Evolutionary conservation across 768 basidiomycete genomes (phyloP).

Genomic region (Podaxis sp.): DNA sequence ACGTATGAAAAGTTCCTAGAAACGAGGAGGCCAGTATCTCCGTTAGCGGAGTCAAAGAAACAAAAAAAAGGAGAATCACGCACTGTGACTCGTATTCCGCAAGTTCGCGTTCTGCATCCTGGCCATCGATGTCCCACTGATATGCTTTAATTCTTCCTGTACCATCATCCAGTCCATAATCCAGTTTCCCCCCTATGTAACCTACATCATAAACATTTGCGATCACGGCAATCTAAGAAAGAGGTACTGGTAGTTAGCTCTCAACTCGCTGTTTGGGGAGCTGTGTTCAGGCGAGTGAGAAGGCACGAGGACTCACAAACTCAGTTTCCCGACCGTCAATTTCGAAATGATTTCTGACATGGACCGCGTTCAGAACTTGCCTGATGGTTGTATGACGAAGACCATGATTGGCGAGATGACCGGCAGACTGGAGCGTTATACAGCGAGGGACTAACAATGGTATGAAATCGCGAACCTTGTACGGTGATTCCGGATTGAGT

Average conservation of each 20-base stretch:
- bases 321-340: conserved; percentile 14
- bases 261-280: too few relatives aligned
- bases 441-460: background rate
- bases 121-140: conserved; percentile 3
- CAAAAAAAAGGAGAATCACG: background rate
- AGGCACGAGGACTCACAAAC: conserved; percentile 1
- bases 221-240: conserved; percentile 9
- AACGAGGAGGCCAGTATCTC: background rate
- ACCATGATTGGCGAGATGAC: background rate
- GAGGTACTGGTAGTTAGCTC: background rate
- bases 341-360: conserved; percentile 4
- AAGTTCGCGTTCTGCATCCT: conserved; percentile 11
- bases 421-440: background rate
- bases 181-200: background rate
- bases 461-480: background rate
- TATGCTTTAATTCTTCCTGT: conserved; percentile 18
- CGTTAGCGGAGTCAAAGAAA: background rate
- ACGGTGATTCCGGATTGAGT: background rate
- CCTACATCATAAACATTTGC: conserved; percentile 15
- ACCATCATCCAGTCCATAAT: conserved; percentile 13
- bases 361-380: conserved; percentile 11
- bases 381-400: conserved; percentile 14
- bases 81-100: background rate
- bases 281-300: background rate
- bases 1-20: conserved; percentile 19